Evolutionary conservation across 306 rosid species (phyloP).

Genomic region (Mimosa bimucronata): DNA sequence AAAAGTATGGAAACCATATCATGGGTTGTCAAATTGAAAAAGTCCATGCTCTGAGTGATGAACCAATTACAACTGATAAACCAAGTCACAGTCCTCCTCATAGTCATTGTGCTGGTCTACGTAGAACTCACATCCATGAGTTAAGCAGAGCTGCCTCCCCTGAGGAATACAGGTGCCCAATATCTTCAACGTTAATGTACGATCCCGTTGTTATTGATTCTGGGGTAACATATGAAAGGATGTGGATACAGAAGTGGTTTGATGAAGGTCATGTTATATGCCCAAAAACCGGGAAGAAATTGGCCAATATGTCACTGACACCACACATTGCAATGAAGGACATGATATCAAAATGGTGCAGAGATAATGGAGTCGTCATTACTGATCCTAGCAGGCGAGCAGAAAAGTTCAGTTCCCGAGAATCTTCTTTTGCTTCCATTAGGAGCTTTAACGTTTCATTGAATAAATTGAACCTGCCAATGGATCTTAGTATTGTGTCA

Average conservation of each 20-base stretch:
- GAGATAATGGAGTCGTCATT: constrained; percentile 51
- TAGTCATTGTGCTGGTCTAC: constrained; percentile 5
- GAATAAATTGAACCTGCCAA: constrained; percentile 63
- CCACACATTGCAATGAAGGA: constrained; percentile 69
- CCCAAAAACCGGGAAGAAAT: constrained; percentile 63
- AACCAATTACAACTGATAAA: constrained; percentile 38
- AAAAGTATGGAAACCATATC: constrained; percentile 52
- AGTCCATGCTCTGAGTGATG: constrained; percentile 31
- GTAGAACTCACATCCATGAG: constrained; percentile 39
- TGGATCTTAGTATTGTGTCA: constrained; percentile 73
- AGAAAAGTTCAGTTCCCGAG: constrained; percentile 48
- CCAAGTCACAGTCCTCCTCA: constrained; percentile 37
- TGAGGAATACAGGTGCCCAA: constrained; percentile 67
- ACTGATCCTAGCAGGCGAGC: constrained; percentile 57
- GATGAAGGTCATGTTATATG: constrained; percentile 71
- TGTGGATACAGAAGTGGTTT: constrained; percentile 91
- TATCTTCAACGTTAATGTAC: constrained; percentile 75
- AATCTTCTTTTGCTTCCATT: constrained; percentile 61
- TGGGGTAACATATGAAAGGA: constrained; percentile 79
- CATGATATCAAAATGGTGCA: constrained; percentile 75
- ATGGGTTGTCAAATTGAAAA: constrained; percentile 43
- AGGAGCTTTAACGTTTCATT: constrained; percentile 73
- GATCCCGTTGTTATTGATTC: constrained; percentile 92
- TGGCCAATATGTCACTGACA: constrained; percentile 55
- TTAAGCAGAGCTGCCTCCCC: constrained; percentile 55